These are phyloP conservation scores for Penicillium odoratum DNA, from an alignment of 495 filamentous ascomycete species.

Conservation along the genomic window DNA sequence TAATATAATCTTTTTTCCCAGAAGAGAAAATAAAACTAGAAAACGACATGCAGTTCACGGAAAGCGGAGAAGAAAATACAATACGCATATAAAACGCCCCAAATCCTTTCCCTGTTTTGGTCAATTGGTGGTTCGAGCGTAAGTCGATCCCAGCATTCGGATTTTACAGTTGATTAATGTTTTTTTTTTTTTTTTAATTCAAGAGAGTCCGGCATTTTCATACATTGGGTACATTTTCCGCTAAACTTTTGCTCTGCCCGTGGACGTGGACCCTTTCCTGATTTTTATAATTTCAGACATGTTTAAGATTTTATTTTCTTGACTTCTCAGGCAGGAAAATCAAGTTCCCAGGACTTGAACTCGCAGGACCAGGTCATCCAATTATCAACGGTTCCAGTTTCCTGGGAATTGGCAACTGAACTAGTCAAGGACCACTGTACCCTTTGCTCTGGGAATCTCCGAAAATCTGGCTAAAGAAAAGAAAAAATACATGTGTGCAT, in stretches of 20 bases:
- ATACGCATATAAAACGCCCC: constrained; percentile 11
- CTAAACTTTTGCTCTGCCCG: neutral
- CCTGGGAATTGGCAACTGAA: constrained; percentile 25
- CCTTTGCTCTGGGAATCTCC: constrained; percentile 18
- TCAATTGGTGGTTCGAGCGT: constrained; percentile 10
- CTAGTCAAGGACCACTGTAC: constrained; percentile 20
- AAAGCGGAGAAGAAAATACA: constrained; percentile 21
- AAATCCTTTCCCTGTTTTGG: constrained; percentile 11
- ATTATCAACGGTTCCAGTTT: constrained; percentile 18
- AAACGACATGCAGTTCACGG: neutral
- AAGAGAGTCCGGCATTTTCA: neutral
- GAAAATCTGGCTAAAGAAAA: neutral
- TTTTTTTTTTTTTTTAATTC: constrained; percentile 2
- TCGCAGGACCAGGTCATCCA: constrained; percentile 17
- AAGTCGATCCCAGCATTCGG: constrained; percentile 2
- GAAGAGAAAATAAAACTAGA: constrained; percentile 1
- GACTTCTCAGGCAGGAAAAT: neutral
- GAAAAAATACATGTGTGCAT: constrained; percentile 11
- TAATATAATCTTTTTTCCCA: neutral
- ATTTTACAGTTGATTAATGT: neutral
- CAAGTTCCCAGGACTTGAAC: neutral
- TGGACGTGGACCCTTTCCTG: neutral
- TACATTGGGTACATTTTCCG: neutral
- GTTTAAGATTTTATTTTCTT: neutral
- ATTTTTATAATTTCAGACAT: neutral